Evolutionary conservation across 148 eudicot genomes (phyloP), one percentile per base, ranked within the genome.

Genomic region (Cornus florida): DNA sequence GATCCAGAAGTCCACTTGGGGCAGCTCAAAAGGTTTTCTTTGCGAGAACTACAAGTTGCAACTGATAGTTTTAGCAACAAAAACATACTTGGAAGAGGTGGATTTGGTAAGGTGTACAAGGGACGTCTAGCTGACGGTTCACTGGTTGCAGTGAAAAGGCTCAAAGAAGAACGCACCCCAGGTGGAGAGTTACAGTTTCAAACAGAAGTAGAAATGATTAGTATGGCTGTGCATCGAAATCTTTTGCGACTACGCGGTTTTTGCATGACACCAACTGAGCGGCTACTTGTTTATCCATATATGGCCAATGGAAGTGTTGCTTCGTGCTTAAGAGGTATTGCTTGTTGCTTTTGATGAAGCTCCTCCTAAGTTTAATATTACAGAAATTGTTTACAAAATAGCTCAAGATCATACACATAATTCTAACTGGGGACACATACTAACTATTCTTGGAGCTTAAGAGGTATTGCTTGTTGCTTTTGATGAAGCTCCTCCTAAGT

Each of bases 181-280:
- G 87, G 86, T 70, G 89, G 89, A 60, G 91, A 88, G 71, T 71
- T 86, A 33, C 91, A 86, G 78, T 88, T 84, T 71, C 88, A 86
- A 43, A 83, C 91, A 71, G 91, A 88, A 88, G 85, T 88, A n/a
- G 88, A 86, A 82, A 83, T 88, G 91, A 88, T 88, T 28, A 88
- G 89, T 74, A 82, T 80, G 91, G 91, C 83, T 65, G 87, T 82
- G 70, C 91, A 88, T 79, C 83, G 85, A 19, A 86, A 88, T 82
- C 76, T 88, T 70, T 82, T 88, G 50, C 86, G 87, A 7, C 46
- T 88, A 72, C 82, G 87, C 43, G 91, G 91, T 1, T 86, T 88
- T 78, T 88, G 88, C 81, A 86, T 86, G 88, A 88, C 91, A 23
- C 87, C 87, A 0, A 82, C 91, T 1, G 91, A 88, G 76, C 84